These are phyloP conservation scores for Fusarium sacchari DNA, from an alignment of 2,329 filamentous ascomycete genomes.

Conservation along the genomic window DNA sequence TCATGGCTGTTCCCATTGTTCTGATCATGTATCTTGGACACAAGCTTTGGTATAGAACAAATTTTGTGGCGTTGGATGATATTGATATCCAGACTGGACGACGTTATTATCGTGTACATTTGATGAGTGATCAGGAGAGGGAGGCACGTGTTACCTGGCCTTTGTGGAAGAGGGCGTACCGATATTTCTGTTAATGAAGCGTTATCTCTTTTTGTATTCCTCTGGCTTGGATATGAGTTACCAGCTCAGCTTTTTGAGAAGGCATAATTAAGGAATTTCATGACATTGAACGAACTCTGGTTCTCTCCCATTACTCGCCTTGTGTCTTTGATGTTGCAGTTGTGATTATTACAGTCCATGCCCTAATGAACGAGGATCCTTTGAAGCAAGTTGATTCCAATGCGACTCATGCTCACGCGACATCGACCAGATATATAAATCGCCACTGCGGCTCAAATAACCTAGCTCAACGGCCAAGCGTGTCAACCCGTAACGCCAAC, in stretches of 20 bases:
- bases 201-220: background rate
- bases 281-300: background rate
- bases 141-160: slow-evolving; percentile 79
- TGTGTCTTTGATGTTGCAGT: background rate
- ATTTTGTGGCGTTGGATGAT: slow-evolving; percentile 67
- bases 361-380: rapidly evolving
- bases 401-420: rapidly evolving
- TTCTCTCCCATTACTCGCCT: too few relatives aligned
- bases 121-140: slow-evolving; percentile 80
- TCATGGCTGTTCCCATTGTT: slow-evolving; percentile 77
- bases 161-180: slow-evolving; percentile 78
- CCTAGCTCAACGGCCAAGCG: rapidly evolving
- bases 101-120: slow-evolving; percentile 81
- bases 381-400: too few relatives aligned
- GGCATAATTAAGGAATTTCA: background rate
- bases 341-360: rapidly evolving
- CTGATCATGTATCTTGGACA: slow-evolving; percentile 75
- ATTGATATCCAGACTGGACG: slow-evolving; percentile 91
- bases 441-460: background rate
- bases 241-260: background rate
- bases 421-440: background rate
- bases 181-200: slow-evolving; percentile 70
- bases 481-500: background rate
- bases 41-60: slow-evolving; percentile 72
- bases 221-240: background rate